Evolutionary conservation across 805 yeast species (phyloP).

Genomic region (Grigorovia humatica): DNA sequence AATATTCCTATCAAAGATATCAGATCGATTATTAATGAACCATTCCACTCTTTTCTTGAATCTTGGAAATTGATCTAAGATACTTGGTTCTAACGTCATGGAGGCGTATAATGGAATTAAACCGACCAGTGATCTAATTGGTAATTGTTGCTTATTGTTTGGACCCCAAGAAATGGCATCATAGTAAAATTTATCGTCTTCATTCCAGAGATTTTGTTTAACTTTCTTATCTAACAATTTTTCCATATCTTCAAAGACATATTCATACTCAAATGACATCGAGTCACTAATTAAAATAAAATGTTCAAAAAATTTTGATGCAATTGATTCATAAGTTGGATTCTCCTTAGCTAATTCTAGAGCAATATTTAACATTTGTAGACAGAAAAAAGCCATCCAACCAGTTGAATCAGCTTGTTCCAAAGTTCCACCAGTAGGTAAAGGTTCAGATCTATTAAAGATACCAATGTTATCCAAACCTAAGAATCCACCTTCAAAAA

Average conservation of each 20-base stretch:
- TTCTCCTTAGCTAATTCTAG: conserved; percentile 79
- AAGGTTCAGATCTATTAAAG: conserved; percentile 84
- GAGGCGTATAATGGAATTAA: conserved; percentile 86
- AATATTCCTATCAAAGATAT: conserved; percentile 69
- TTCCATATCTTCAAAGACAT: conserved; percentile 20
- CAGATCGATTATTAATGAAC: conserved; percentile 63
- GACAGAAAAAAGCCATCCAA: conserved; percentile 91
- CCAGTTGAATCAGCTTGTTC: conserved; percentile 96
- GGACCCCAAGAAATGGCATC: conserved; percentile 83
- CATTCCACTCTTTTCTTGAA: conserved; percentile 77
- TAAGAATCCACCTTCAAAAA: conserved; percentile 88
- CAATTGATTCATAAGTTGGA: conserved; percentile 84
- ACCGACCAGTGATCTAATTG: conserved; percentile 84
- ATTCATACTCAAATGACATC: conserved; percentile 55
- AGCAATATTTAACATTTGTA: conserved; percentile 88
- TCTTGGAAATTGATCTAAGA: conserved; percentile 66
- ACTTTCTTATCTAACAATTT: conserved; percentile 32
- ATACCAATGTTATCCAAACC: conserved; percentile 90
- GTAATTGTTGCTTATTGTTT: conserved; percentile 56
- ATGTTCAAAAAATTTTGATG: conserved; percentile 90
- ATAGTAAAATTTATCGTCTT: conserved; percentile 76
- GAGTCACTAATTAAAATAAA: conserved; percentile 88
- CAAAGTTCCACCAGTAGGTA: conserved; percentile 83
- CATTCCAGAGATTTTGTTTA: conserved; percentile 77
- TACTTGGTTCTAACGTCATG: conserved; percentile 77